These are phyloP conservation scores for Spergularia azorica DNA, from an alignment of 179 eudicot species.

Conservation along the genomic window DNA sequence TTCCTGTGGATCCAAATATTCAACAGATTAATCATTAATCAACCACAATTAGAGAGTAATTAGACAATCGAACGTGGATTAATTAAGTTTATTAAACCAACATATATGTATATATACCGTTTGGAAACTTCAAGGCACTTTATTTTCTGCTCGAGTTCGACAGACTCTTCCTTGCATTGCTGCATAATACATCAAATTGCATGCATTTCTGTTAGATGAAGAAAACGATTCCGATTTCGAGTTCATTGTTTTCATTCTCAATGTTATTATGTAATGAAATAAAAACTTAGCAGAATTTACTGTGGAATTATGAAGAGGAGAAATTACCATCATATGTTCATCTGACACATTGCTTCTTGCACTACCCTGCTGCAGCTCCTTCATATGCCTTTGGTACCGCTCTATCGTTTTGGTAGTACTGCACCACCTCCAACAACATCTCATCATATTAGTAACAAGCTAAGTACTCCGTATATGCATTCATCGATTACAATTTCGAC, in stretches of 20 bases:
- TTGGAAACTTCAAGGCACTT: constrained; percentile 27
- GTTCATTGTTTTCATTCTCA: too few species aligned
- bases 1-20: constrained; percentile 19
- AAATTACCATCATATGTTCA: constrained; percentile 35
- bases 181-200: constrained; percentile 15
- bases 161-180: constrained; percentile 36
- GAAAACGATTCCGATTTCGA: too few species aligned
- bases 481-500: neutral
- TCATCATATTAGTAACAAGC: neutral
- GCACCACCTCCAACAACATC: constrained; percentile 26
- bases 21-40: neutral
- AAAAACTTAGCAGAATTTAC: too few species aligned
- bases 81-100: too few species aligned
- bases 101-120: constrained; percentile 18
- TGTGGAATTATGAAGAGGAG: too few species aligned
- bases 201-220: neutral
- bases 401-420: constrained; percentile 46
- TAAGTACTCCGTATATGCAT: neutral
- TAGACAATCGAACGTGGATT: too few species aligned
- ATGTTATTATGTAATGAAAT: too few species aligned
- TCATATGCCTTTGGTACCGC: constrained; percentile 45
- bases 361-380: constrained; percentile 26
- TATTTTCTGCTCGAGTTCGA: constrained; percentile 36
- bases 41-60: neutral
- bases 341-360: constrained; percentile 16